A percentile compares a stretch with the other conserved stretches of the same genome.
phyloP scores from a whole-genome alignment of 257 asterid genomes.

The Forsythia viridissima region DNA sequence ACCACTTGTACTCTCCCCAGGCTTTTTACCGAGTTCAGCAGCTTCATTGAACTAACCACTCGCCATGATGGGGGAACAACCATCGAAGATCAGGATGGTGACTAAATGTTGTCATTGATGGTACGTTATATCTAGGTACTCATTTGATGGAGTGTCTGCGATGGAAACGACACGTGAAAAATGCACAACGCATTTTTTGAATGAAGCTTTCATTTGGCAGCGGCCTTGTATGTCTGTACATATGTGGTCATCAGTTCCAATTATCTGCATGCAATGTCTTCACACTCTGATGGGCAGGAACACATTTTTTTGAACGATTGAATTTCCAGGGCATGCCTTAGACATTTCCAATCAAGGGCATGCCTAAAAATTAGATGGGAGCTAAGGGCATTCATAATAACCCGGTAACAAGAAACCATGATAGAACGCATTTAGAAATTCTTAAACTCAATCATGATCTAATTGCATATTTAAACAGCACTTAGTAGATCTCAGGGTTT shows the following conservation, averaged over 20 bases:
- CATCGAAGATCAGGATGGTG: not conserved
- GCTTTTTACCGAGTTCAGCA: too few relatives aligned
- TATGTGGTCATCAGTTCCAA: not conserved
- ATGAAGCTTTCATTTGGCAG: not conserved
- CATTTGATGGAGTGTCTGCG: not conserved
- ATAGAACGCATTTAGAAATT: not conserved
- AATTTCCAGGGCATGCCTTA: too few relatives aligned
- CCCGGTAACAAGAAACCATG: not conserved
- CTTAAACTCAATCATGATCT: not conserved
- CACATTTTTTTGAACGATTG: too few relatives aligned
- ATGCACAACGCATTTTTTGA: too few relatives aligned
- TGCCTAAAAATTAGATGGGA: slow-evolving; percentile 40
- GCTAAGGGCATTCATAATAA: slow-evolving; percentile 16
- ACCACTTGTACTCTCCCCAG: not conserved
- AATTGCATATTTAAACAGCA: not conserved
- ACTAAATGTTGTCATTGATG: not conserved
- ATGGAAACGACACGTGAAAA: not conserved
- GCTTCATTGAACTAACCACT: not conserved
- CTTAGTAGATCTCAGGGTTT: not conserved
- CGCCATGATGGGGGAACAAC: not conserved
- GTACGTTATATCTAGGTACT: not conserved
- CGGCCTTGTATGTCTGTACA: not conserved
- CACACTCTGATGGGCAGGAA: too few relatives aligned
- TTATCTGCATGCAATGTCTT: too few relatives aligned
- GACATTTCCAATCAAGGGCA: too few relatives aligned